phyloP scores from a whole-genome alignment of 345 rosid genomes.

The Aegle marmelos region DNA sequence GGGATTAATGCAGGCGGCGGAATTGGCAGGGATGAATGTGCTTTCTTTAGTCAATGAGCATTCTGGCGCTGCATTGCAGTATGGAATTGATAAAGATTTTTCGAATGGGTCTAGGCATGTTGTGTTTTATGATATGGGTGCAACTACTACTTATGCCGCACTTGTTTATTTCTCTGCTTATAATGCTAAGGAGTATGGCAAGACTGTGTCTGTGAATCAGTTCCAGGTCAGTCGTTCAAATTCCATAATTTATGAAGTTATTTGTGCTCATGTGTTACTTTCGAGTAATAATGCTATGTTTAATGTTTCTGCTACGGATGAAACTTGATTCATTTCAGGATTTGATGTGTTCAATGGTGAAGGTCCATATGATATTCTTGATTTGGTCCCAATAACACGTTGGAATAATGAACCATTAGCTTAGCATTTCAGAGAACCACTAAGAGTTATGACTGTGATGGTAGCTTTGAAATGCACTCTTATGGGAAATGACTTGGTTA shows the following conservation, averaged over 20 bases:
- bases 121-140: constrained; percentile 94
- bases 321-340: not conserved
- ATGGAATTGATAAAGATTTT: constrained; percentile 96
- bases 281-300: not conserved
- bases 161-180: constrained; percentile 90
- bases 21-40: constrained; percentile 88
- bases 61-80: constrained; percentile 97
- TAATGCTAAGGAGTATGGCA: constrained; percentile 78
- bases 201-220: constrained; percentile 82
- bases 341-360: not conserved
- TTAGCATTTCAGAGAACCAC: not conserved
- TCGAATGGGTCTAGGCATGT: constrained; percentile 85
- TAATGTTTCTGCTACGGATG: not conserved
- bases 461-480: not conserved
- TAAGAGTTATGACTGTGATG: not conserved
- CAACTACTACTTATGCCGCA: constrained; percentile 84
- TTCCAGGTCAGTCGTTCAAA: constrained; percentile 61
- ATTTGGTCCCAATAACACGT: not conserved
- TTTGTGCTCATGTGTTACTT: not conserved
- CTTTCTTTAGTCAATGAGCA: constrained; percentile 82
- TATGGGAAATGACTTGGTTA: not conserved
- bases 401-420: not conserved
- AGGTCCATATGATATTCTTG: not conserved
- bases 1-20: constrained; percentile 82
- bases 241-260: not conserved